Evolutionary conservation across 176 grass and related monocot genomes (phyloP), one percentile per base, ranked within the genome.

Genomic region (Cenchrus americanus): DNA sequence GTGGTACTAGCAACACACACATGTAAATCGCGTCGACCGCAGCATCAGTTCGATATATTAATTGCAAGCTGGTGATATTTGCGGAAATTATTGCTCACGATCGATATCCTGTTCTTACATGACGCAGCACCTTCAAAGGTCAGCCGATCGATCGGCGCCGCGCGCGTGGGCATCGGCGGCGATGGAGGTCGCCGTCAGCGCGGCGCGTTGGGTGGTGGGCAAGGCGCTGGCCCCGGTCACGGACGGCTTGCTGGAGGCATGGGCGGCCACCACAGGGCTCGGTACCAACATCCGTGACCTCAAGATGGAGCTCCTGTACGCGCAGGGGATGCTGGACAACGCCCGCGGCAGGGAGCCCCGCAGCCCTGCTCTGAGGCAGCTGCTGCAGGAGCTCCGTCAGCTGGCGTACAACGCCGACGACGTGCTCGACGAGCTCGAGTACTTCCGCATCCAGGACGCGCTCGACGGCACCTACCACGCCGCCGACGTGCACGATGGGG

Each of bases 361-460:
- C 7, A 76, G 23, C 26, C 42, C 14, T 0, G 50, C 44, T 0
- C 41, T 89, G 0, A 13, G 0, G 0, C 61, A 70, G 76, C n/a
- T 85, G 12, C 32, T 89, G n/a, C 26, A 43, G 0, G 10, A 70
- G 21, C 68, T 89, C 2, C 61, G 41, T 7, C 7, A 37, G 0
- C 22, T 80, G 2, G 75, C 30, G 3, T 71, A 80, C 15, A 0
- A 0, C 0, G 85, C 69, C 1, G 69, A 85, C 0, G 75, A 71
- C 6, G 27, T 17, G 3, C 43, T 85, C 0, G 75, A 85, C 14
- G 83, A 86, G 75, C 13, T 86, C 0, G 75, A 85, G 0, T 85
- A 85, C 75, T 79, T 79, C 43, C 75, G 75, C 19, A 79, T 85
- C 83, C 66, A 79, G 66, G 84, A 86, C 7, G 21, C 7, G 44